Percentiles rank a stretch among this genome's conserved stretches.
Evolutionary conservation across 176 grass and related monocot genomes (phyloP).

Genomic region (Alloteropsis semialata): DNA sequence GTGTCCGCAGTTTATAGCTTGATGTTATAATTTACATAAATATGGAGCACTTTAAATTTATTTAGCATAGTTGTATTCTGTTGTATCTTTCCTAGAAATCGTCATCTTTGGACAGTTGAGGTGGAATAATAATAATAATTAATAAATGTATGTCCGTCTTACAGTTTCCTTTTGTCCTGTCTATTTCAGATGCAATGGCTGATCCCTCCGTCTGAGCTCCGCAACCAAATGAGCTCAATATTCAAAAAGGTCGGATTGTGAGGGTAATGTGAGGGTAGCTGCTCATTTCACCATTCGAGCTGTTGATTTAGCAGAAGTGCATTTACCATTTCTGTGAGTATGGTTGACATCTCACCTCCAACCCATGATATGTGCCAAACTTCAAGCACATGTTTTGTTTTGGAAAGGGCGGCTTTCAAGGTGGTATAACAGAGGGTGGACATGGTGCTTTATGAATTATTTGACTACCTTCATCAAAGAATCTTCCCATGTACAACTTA

Average conservation of each 20-base stretch:
- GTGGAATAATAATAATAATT: no score
- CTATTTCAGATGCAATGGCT: constrained; percentile 38
- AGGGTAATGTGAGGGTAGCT: constrained; percentile 5
- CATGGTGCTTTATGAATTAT: constrained; percentile 8
- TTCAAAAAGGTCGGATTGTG: constrained; percentile 25
- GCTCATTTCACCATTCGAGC: background rate
- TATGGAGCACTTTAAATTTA: background rate
- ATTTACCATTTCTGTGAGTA: background rate
- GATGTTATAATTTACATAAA: background rate
- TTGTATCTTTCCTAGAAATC: background rate
- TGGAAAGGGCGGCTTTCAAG: background rate
- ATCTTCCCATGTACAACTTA: constrained; percentile 2
- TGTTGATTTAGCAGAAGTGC: background rate
- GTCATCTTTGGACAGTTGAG: background rate
- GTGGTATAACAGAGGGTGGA: background rate
- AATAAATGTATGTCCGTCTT: background rate
- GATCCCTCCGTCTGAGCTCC: background rate
- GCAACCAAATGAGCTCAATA: constrained; percentile 20
- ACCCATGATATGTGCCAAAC: background rate
- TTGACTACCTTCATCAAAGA: constrained; percentile 17
- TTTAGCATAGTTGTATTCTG: background rate
- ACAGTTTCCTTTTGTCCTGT: background rate
- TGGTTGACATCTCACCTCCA: constrained; percentile 1
- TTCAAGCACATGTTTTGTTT: background rate
- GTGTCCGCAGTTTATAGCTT: background rate